phyloP scores from a whole-genome alignment of 257 asterid species.

The Cinchona pubescens region DNA sequence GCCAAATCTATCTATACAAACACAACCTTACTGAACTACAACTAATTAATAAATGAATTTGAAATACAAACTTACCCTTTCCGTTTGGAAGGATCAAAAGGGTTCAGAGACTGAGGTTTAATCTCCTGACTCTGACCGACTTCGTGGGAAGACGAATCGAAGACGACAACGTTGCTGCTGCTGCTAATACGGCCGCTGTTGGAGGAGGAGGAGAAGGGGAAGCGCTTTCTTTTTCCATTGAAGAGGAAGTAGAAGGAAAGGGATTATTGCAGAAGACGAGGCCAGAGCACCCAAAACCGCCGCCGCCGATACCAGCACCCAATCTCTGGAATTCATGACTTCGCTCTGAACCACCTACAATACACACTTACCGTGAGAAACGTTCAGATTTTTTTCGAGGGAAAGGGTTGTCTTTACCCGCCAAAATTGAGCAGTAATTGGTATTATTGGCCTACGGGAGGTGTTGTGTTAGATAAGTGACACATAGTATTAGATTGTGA shows the following conservation, averaged over 20 bases:
- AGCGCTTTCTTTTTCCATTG: conserved; percentile 30
- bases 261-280: conserved; percentile 47
- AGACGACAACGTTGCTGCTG: conserved; percentile 13
- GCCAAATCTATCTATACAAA: too few species aligned
- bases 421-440: conserved; percentile 2
- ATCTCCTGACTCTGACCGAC: conserved; percentile 1
- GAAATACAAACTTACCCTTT: conserved; percentile 48
- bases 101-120: conserved; percentile 42
- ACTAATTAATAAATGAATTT: background rate
- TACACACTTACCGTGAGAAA: background rate
- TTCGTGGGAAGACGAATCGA: conserved; percentile 15
- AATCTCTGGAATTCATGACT: conserved; percentile 61
- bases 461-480: too few species aligned
- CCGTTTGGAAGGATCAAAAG: conserved; percentile 72
- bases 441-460: too few species aligned
- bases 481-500: too few species aligned
- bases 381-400: background rate
- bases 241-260: conserved; percentile 36
- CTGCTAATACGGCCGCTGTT: background rate
- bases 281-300: conserved; percentile 57
- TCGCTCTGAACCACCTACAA: background rate
- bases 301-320: conserved; percentile 55
- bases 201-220: conserved; percentile 6
- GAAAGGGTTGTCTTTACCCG: background rate
- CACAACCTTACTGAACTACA: background rate